Conservation (phyloP, 2,329 filamentous ascomycete genomes). For the Hansfordia pulvinata region DNA sequence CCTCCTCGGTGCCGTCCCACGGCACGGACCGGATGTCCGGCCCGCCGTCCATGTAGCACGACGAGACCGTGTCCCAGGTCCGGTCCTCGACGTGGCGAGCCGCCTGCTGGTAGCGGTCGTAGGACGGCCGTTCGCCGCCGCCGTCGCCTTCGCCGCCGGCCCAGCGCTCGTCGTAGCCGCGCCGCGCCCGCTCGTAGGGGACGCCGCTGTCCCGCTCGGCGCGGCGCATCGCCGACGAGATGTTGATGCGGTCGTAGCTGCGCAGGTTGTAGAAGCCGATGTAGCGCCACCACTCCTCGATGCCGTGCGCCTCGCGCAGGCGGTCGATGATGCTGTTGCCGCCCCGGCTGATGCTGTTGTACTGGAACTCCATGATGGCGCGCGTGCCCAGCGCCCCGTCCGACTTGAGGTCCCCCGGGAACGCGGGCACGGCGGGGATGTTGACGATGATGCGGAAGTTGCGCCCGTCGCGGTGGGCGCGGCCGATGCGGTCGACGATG, state of each 20-base stretch:
- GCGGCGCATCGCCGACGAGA: conserved; percentile 42
- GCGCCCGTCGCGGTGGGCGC: conserved; percentile 51
- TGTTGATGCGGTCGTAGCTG: conserved; percentile 75
- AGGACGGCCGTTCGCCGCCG: conserved; percentile 29
- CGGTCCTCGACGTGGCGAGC: conserved; percentile 38
- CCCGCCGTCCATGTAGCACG: conserved; percentile 74
- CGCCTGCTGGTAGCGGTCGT: conserved; percentile 59
- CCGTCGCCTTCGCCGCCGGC: conserved; percentile 13
- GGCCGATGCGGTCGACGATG: conserved; percentile 64
- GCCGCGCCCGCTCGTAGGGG: conserved; percentile 51
- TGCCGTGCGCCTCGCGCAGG: conserved; percentile 47
- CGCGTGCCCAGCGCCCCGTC: conserved; percentile 64
- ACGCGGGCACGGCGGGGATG: conserved; percentile 71
- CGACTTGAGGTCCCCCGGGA: conserved; percentile 64
- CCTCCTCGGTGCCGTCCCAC: conserved; percentile 40
- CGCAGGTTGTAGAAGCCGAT: conserved; percentile 78
- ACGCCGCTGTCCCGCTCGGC: conserved; percentile 52
- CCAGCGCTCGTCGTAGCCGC: conserved; percentile 40
- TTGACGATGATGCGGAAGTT: conserved; percentile 63
- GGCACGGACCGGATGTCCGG: conserved; percentile 48
- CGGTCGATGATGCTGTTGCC: conserved; percentile 66
- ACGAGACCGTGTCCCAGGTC: conserved; percentile 63
- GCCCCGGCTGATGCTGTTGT: conserved; percentile 64
- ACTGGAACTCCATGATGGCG: conserved; percentile 83
- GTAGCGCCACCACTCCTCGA: conserved; percentile 55